These are phyloP conservation scores for Rhizopogon vinicolor DNA, from an alignment of 768 basidiomycete species.

Conservation along the genomic window DNA sequence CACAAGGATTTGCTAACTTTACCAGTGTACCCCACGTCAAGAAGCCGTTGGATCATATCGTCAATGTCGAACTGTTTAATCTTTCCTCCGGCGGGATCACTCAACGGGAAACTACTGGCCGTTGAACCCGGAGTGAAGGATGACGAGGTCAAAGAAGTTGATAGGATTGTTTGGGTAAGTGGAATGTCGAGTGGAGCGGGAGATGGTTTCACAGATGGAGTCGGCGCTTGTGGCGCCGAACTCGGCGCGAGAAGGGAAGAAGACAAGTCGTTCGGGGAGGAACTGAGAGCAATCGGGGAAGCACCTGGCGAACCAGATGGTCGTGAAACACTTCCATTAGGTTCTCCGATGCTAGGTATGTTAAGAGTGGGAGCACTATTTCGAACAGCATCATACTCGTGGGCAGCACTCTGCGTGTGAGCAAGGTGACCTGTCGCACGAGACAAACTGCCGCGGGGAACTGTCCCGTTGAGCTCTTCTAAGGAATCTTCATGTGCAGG, in stretches of 20 bases:
- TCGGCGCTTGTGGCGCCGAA: conserved; percentile 8
- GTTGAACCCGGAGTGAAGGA: conserved; percentile 50
- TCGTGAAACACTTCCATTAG: conserved; percentile 37
- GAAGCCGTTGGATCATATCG: conserved; percentile 94
- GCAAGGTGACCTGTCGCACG: conserved; percentile 38
- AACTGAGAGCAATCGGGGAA: conserved; percentile 34
- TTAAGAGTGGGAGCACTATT: conserved; percentile 29
- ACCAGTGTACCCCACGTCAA: conserved; percentile 96
- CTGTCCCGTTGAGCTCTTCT: conserved; percentile 33
- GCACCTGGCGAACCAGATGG: conserved; percentile 23
- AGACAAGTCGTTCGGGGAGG: conserved; percentile 34
- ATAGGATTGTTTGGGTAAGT: conserved; percentile 79
- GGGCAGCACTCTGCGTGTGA: conserved; percentile 36
- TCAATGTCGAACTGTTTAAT: conserved; percentile 84
- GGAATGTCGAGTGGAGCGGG: conserved; percentile 73
- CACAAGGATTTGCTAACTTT: conserved; percentile 96
- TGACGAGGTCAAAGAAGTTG: conserved; percentile 50
- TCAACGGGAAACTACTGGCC: conserved; percentile 32
- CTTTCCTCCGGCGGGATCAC: conserved; percentile 40
- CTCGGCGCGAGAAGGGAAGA: conserved; percentile 31
- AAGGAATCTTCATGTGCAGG: conserved; percentile 34
- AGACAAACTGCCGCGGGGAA: conserved; percentile 39
- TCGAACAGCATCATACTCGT: conserved; percentile 29
- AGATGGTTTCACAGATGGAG: conserved; percentile 31
- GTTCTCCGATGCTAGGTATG: conserved; percentile 27